phyloP scores from a whole-genome alignment of 148 eudicot genomes.

The Cornus florida region DNA sequence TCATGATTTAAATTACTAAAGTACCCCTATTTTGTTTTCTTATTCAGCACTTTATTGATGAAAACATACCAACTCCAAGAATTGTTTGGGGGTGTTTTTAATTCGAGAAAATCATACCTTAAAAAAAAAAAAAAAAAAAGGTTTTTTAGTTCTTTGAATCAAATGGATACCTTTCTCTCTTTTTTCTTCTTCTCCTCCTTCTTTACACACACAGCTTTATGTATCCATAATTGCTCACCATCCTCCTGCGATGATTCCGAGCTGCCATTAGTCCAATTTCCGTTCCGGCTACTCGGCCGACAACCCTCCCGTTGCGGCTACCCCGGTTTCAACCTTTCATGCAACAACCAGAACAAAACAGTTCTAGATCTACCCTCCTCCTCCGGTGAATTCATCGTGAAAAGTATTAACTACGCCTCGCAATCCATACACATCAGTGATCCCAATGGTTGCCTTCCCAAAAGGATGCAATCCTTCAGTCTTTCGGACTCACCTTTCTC shows the following conservation, averaged over 20 bases:
- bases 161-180: background rate
- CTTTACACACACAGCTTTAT: conserved; percentile 5
- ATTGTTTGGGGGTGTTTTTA: too few relatives aligned
- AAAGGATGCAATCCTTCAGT: conserved; percentile 25
- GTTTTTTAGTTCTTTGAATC: too few relatives aligned
- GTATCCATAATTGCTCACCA: conserved; percentile 23
- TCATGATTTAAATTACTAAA: too few relatives aligned
- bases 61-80: too few relatives aligned
- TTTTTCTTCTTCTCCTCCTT: conserved; percentile 5
- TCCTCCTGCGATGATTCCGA: conserved; percentile 36
- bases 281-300: conserved; percentile 41
- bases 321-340: conserved; percentile 61
- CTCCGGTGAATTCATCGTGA: conserved; percentile 24
- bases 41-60: too few relatives aligned
- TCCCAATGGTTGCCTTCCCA: conserved; percentile 49
- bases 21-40: too few relatives aligned
- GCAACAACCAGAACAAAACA: conserved; percentile 41
- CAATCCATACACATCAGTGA: conserved; percentile 51
- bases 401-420: conserved; percentile 33
- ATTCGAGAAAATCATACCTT: too few relatives aligned
- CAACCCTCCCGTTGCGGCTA: conserved; percentile 45
- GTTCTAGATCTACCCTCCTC: conserved; percentile 39
- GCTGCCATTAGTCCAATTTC: conserved; percentile 43
- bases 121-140: too few relatives aligned
- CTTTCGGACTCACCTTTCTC: conserved; percentile 32